Conservation (phyloP, 2,329 filamentous ascomycete species). For the Aspergillus aculeatus region DNA sequence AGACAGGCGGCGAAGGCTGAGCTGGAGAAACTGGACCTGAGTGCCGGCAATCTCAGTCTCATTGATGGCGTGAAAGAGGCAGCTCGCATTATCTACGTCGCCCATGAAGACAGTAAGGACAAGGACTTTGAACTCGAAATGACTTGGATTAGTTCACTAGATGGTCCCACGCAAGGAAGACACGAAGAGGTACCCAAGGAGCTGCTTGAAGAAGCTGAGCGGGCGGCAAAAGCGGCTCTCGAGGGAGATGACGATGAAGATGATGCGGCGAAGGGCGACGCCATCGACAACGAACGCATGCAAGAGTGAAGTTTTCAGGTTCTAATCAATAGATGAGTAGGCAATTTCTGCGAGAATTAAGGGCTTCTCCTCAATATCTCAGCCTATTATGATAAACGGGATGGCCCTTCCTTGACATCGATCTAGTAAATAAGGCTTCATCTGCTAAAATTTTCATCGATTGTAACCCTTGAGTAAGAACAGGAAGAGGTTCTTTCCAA, state of each 20-base stretch:
- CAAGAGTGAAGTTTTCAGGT: conserved; percentile 62
- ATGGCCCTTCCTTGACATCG: neutral
- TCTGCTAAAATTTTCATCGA: neutral
- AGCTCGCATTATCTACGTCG: conserved; percentile 93
- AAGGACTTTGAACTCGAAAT: conserved; percentile 99
- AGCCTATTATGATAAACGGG: neutral
- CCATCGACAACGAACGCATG: conserved; percentile 74
- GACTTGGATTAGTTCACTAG: conserved; percentile 88
- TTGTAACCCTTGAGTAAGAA: neutral
- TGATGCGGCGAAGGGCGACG: conserved; percentile 60
- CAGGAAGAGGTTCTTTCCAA: neutral
- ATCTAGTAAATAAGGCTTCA: neutral
- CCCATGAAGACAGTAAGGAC: conserved; percentile 98
- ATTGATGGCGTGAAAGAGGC: conserved; percentile 93
- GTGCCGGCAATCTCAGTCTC: conserved; percentile 72
- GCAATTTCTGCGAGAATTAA: neutral
- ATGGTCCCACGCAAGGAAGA: conserved; percentile 86
- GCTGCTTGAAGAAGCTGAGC: conserved; percentile 86
- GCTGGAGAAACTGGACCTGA: conserved; percentile 93
- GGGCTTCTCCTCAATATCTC: neutral
- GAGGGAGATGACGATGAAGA: conserved; percentile 83
- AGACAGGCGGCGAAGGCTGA: conserved; percentile 96
- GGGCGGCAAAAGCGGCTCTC: conserved; percentile 83
- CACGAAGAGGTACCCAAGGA: conserved; percentile 93
- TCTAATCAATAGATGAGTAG: neutral